A percentile compares a stretch with the other conserved stretches of the same genome.
Evolutionary conservation across 495 filamentous ascomycete species (phyloP).

Genomic region (Xylaria castorea): DNA sequence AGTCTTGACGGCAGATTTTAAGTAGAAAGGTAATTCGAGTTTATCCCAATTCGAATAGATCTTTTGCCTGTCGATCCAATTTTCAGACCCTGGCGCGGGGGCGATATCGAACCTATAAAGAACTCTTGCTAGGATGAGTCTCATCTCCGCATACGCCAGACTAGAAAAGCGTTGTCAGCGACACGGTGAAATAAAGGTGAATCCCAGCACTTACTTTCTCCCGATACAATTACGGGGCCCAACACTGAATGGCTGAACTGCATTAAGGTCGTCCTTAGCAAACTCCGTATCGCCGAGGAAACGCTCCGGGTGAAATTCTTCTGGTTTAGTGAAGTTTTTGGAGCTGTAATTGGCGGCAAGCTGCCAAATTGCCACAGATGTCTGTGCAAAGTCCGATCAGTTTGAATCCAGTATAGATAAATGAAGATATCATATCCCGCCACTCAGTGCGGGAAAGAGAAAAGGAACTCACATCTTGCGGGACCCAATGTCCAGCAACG

Average conservation of each 20-base stretch:
- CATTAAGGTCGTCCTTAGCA: conserved; percentile 45
- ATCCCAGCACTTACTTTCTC: background rate
- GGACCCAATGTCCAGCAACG: conserved; percentile 52
- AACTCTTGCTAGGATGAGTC: background rate
- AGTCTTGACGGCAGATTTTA: background rate
- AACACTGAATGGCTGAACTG: conserved; percentile 57
- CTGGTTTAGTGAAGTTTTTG: conserved; percentile 49
- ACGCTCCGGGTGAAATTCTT: conserved; percentile 57
- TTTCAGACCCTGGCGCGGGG: background rate
- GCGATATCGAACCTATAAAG: background rate
- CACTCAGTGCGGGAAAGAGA: background rate
- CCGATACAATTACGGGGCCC: conserved; percentile 61
- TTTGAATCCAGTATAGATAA: background rate
- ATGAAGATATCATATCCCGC: background rate
- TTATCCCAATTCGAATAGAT: background rate
- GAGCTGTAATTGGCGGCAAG: conserved; percentile 30
- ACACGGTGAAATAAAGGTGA: background rate
- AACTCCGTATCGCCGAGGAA: conserved; percentile 49
- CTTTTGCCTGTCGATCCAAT: conserved; percentile 7
- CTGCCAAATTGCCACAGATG: background rate
- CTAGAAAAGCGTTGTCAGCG: background rate
- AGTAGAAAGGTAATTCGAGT: background rate
- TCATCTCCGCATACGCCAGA: background rate
- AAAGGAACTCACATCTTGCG: conserved; percentile 43
- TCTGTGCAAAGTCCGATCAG: background rate